Conservation (phyloP, 768 basidiomycete species). For the Hygrocybe coccinea region DNA sequence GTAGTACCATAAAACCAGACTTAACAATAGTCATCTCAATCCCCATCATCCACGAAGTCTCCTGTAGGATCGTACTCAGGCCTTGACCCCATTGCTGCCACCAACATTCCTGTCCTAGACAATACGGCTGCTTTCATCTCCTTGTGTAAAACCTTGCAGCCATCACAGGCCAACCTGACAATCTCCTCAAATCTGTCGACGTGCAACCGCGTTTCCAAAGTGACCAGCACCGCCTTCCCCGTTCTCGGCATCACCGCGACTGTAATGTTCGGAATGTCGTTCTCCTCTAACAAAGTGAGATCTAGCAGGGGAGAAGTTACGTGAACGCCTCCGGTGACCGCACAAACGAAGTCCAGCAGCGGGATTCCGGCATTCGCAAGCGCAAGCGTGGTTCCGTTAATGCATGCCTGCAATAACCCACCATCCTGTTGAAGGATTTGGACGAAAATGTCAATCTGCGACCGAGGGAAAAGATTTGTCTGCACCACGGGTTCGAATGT, state of each 20-base stretch:
- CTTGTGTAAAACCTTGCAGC: constrained; percentile 66
- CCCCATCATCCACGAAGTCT: no score
- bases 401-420: constrained; percentile 81
- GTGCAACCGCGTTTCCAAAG: constrained; percentile 92
- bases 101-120: constrained; percentile 55
- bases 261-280: constrained; percentile 81
- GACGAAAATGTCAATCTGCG: constrained; percentile 89
- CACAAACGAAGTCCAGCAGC: constrained; percentile 84
- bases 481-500: constrained; percentile 97
- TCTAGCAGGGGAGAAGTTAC: constrained; percentile 79
- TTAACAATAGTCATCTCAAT: no score
- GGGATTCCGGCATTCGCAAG: constrained; percentile 88
- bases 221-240: constrained; percentile 80
- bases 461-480: constrained; percentile 85
- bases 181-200: constrained; percentile 91
- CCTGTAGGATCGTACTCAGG: constrained; percentile 29
- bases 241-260: constrained; percentile 86
- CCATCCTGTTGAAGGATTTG: constrained; percentile 95
- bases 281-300: constrained; percentile 84
- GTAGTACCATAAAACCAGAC: no score
- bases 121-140: constrained; percentile 80
- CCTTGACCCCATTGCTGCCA: constrained; percentile 54
- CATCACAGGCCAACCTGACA: constrained; percentile 72
- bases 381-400: constrained; percentile 93
- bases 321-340: constrained; percentile 84